Evolutionary conservation across 2,329 filamentous ascomycete species (phyloP).

Genomic region (Penicillium brevicompactum): DNA sequence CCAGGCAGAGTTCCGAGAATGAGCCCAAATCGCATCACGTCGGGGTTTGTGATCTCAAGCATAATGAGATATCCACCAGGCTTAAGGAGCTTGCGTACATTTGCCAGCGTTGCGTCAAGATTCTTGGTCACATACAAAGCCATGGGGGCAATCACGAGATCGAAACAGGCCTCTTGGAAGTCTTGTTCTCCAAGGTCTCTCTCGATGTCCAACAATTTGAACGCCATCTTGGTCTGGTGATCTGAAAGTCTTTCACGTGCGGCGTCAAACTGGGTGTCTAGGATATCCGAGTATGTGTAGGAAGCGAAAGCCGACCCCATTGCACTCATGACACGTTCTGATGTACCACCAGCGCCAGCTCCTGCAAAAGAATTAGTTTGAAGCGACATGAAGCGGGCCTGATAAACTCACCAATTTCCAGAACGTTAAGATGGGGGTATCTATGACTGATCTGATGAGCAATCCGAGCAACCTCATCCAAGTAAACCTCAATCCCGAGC

Average conservation of each 20-base stretch:
- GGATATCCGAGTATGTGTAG: slow-evolving; percentile 53
- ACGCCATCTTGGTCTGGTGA: slow-evolving; percentile 33
- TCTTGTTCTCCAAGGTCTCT: slow-evolving; percentile 36
- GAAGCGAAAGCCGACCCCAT: slow-evolving; percentile 30
- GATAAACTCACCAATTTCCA: slow-evolving; percentile 39
- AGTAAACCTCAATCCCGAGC: slow-evolving; percentile 23
- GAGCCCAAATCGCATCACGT: slow-evolving; percentile 24
- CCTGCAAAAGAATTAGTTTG: slow-evolving; percentile 10
- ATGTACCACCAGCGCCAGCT: slow-evolving; percentile 16
- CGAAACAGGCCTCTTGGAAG: slow-evolving; percentile 35
- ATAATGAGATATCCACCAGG: slow-evolving; percentile 53
- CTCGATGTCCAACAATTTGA: slow-evolving; percentile 39
- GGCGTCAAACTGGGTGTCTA: slow-evolving; percentile 44
- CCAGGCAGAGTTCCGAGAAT: slow-evolving; percentile 36
- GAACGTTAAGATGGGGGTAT: slow-evolving; percentile 46
- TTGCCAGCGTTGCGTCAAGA: slow-evolving; percentile 24
- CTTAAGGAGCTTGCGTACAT: slow-evolving; percentile 43
- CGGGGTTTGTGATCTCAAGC: slow-evolving; percentile 40
- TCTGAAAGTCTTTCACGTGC: slow-evolving; percentile 33
- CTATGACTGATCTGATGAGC: slow-evolving; percentile 41
- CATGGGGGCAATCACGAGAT: slow-evolving; percentile 44
- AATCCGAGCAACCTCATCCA: slow-evolving; percentile 29
- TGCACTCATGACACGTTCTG: slow-evolving; percentile 10
- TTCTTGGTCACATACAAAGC: slow-evolving; percentile 30
- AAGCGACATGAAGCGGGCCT: not conserved